phyloP scores from a whole-genome alignment of 345 rosid species.

The Microcos paniculata region DNA sequence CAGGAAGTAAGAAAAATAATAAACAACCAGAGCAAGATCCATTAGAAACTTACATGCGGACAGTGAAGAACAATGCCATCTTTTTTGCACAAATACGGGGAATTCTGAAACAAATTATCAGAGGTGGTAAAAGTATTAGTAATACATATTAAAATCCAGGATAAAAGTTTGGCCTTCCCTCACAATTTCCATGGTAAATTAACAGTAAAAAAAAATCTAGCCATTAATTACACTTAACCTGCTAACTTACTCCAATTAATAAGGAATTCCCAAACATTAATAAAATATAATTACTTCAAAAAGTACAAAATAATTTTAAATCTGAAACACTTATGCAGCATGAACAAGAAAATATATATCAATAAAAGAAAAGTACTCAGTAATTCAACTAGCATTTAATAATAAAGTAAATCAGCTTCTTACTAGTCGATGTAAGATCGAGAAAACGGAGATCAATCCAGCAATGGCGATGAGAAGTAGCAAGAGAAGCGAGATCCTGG shows the following conservation, averaged over 20 bases:
- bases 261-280: background rate
- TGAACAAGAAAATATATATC: background rate
- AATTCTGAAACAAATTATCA: slow-evolving; percentile 45
- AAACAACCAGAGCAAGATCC: background rate
- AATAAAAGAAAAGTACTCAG: background rate
- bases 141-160: background rate
- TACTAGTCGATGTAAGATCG: slow-evolving; percentile 67
- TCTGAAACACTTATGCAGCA: background rate
- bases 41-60: slow-evolving; percentile 65
- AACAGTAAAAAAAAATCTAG: background rate
- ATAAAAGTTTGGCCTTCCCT: background rate
- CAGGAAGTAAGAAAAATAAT: background rate
- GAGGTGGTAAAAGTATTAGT: slow-evolving; percentile 7
- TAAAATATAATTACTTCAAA: background rate
- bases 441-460: slow-evolving; percentile 69
- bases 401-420: slow-evolving; percentile 20
- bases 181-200: background rate
- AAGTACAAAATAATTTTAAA: background rate
- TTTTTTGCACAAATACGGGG: slow-evolving; percentile 89
- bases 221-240: background rate
- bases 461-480: slow-evolving; percentile 45
- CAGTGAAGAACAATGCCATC: slow-evolving; percentile 96
- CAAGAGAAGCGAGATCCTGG: slow-evolving; percentile 57
- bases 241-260: background rate
- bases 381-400: background rate